Base-by-base conservation (phyloP, 73 alveolate species). In the Stentor coeruleus region DNA sequence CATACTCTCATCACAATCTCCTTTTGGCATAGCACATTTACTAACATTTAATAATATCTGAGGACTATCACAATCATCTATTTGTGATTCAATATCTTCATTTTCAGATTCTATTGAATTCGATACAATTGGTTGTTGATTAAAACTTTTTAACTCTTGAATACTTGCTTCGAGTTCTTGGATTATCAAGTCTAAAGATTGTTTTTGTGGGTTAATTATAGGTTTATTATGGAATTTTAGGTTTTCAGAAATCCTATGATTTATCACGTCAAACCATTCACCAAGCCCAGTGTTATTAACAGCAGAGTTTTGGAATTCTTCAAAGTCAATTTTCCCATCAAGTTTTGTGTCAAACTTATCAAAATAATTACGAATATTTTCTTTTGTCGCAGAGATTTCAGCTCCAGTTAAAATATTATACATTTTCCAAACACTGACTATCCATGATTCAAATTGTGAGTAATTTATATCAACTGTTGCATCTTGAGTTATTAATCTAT, bases 351-450 rank as follows among this genome's bases (percentile, higher is more conserved):
- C 79, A 31, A 66, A 40, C 39, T 33, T 20, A 26, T 26, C 36
- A 2, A 66, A 66, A 66, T 26, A 33, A 20, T 66, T 14, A 1
- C 42, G 39, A 66, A 66, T 66, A 33, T 66, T 31, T 66, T 66
- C 79, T 66, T 66, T 20, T 20, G 79, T 1, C n/a, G 79, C 79
- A 66, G 40, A 20, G 1, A 66, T 40, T 66, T 66, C 79, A 33
- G n/a, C 37, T 33, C 79, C 79, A 1, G 79, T 66, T 0, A 66
- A 31, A 2, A 31, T 66, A 2, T 66, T 66, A 26, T 26, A 33
- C 79, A 66, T 66, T 66, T 66, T 66, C 37, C 79, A 66, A 28
- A 66, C 79, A 26, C 33, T 66, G 36, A 66, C 33, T 1, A 66
- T 20, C 41, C 79, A 66, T 20, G 42, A 26, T 20, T 20, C 79